Evolutionary conservation across 2,329 filamentous ascomycete genomes (phyloP), one percentile per base, ranked within the genome.

Genomic region (Pseudogymnoascus sp.): DNA sequence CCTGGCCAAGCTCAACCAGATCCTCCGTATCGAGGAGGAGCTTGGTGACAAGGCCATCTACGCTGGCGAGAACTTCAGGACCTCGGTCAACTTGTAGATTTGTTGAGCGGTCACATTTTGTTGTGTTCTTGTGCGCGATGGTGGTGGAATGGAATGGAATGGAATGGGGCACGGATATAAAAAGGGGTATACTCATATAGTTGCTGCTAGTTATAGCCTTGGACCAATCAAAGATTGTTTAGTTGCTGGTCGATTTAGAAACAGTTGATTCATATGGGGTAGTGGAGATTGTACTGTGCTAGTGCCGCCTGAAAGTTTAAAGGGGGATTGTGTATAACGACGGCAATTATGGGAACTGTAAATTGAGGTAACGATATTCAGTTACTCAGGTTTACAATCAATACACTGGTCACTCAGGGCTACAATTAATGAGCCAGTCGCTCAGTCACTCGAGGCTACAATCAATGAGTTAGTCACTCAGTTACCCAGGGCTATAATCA

Each of bases 1-100:
- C 84, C 86, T 97, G 71, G 95, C 95, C 79, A 99, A 99, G 87
- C 90, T 99, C 77, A 99, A 99, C 90, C 95, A 99, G 64, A 96
- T 99, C 75, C 90, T 99, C 75, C 91, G 95, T 76, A 99, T 99
- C 73, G 95, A 99, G 87, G 95, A 99, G 84, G 95, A 99, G 85
- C 89, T 99, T 69, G 93, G 93, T 72, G 85, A 87, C 73, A 88
- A 95, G 73, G 95, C 93, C 71, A 76, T 97, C 80, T 99, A 93
- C 77, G 93, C 93, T 72, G 95, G 95, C 72, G 80, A 84, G 75
- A 92, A 91, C 76, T 99, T 97, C 91, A 90, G 93, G 82, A 92
- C 81, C 72, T 81, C 93, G 68, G 88, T 97, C 74, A 93, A 90
- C 83, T 79, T 97, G 80, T 96, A 91, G 87, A 78, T 42, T 62